Evolutionary conservation across 129 eudicot species (phyloP).

Genomic region (Calendula officinalis): DNA sequence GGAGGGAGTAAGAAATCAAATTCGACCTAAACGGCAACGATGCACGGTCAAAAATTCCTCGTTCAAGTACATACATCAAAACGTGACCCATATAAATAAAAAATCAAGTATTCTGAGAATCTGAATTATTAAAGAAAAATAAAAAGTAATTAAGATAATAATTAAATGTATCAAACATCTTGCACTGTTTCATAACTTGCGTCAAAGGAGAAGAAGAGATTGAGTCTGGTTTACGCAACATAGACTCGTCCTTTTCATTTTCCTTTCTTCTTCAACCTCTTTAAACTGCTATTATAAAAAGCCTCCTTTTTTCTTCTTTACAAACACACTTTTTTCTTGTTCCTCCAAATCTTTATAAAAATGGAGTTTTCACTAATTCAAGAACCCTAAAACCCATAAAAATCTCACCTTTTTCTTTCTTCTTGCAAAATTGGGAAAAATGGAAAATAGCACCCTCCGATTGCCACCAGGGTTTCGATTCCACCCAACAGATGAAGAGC

Average conservation of each 20-base stretch:
- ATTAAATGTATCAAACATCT: too few relatives aligned
- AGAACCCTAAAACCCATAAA: not conserved
- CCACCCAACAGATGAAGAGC: conserved; percentile 94
- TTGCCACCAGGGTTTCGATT: conserved; percentile 90
- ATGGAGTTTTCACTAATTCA: conserved; percentile 24
- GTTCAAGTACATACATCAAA: too few relatives aligned
- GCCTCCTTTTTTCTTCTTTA: conserved; percentile 34
- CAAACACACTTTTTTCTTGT: conserved; percentile 28
- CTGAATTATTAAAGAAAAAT: too few relatives aligned
- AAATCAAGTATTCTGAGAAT: too few relatives aligned
- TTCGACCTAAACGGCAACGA: too few relatives aligned
- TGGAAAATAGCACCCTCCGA: conserved; percentile 55
- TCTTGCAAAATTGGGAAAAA: not conserved
- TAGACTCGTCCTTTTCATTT: conserved; percentile 22
- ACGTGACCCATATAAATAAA: too few relatives aligned
- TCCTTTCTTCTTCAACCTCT: conserved; percentile 20
- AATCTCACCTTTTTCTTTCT: not conserved
- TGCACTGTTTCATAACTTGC: conserved; percentile 15
- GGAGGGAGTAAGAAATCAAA: too few relatives aligned
- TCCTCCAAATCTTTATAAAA: conserved; percentile 14
- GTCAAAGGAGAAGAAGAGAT: conserved; percentile 58
- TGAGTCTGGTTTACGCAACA: conserved; percentile 95
- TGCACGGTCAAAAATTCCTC: too few relatives aligned
- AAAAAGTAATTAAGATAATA: too few relatives aligned
- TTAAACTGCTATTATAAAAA: conserved; percentile 39